These are phyloP conservation scores for Vitis hybrid DNA, from an alignment of 177 flowering plant species.

Conservation along the genomic window DNA sequence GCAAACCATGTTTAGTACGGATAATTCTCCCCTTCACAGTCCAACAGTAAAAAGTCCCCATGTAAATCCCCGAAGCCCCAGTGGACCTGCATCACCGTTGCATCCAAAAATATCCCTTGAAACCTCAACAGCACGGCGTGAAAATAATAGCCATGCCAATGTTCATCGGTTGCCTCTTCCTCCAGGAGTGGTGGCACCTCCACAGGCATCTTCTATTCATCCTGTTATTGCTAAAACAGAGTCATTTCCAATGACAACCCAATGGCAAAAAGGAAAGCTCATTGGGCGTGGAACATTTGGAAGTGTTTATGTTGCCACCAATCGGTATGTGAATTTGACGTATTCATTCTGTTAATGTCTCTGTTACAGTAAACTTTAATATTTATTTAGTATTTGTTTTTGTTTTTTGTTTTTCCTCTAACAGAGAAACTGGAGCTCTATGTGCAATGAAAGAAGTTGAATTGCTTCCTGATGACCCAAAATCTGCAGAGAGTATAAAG, in stretches of 20 bases:
- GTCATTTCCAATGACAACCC: slow-evolving; percentile 36
- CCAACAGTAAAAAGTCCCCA: slow-evolving; percentile 39
- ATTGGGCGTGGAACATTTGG: slow-evolving; percentile 99
- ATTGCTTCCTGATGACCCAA: slow-evolving; percentile 83
- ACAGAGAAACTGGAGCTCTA: slow-evolving; percentile 91
- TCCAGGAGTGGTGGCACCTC: slow-evolving; percentile 51
- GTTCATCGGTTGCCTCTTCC: slow-evolving; percentile 93
- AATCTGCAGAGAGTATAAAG: slow-evolving; percentile 76
- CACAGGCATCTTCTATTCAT: slow-evolving; percentile 31
- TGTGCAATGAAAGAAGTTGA: slow-evolving; percentile 99
- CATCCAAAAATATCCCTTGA: slow-evolving; percentile 42
- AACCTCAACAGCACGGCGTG: slow-evolving; percentile 30
- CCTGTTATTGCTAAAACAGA: slow-evolving; percentile 45
- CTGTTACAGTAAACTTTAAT: background rate
- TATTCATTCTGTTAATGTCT: slow-evolving; percentile 9
- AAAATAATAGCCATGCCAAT: slow-evolving; percentile 32
- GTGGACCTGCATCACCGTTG: slow-evolving; percentile 44
- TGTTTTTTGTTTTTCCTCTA: background rate
- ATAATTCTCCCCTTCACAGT: slow-evolving; percentile 54
- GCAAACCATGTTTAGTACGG: slow-evolving; percentile 37
- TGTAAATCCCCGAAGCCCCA: slow-evolving; percentile 30
- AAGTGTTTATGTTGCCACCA: slow-evolving; percentile 84
- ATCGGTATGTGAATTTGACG: slow-evolving; percentile 47
- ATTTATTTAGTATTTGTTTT: background rate
- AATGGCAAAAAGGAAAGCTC: slow-evolving; percentile 92